Evolutionary conservation across 2,329 filamentous ascomycete species (phyloP), one percentile per base, ranked within the genome.

Genomic region (Colletotrichum trifolii): DNA sequence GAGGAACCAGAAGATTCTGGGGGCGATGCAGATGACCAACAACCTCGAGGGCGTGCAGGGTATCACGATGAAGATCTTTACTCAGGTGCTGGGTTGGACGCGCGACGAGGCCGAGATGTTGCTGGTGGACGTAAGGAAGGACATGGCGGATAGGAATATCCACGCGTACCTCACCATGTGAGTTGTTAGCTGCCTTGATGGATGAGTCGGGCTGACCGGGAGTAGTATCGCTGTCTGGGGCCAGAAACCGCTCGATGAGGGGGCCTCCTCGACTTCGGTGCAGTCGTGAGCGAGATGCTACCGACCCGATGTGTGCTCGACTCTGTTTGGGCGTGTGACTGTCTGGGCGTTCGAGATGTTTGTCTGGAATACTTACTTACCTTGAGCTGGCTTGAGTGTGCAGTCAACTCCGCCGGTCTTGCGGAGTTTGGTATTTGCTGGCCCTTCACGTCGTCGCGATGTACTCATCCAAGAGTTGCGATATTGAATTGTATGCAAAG

Each of bases 1-100:
- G 11, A 58, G 67, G 13, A 73, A 76, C 15, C 69, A 77, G 67
- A 79, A 79, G 68, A 69, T 75, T 48, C 68, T 79, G 17, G 78
- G 78, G 48, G 67, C 70, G 57, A 71, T 75, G 71, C 73, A 76
- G 65, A 74, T 77, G 71, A 71, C 70, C 25, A 76, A 77, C 47
- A 72, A 75, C 46, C 68, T 75, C 25, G 71, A 76, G 39, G 74
- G 73, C 2, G 64, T 76, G 17, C 70, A 76, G 55, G 73, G 72
- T 33, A 70, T 76, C 40, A 75, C 73, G 35, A 72, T 73, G 50
- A 69, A 68, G n/a, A 68, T 77, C 6, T 74, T 77, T 11, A 74
- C 71, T 6, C 72, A 73, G 55, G 70, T 69, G 36, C 61, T 77
- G 34, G 74, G 71, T 33, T 74, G 74, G 75, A 66, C 70, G 5